These are phyloP conservation scores for Volvox carteri DNA, from an alignment of 163 green algal species.

Conservation along the genomic window DNA sequence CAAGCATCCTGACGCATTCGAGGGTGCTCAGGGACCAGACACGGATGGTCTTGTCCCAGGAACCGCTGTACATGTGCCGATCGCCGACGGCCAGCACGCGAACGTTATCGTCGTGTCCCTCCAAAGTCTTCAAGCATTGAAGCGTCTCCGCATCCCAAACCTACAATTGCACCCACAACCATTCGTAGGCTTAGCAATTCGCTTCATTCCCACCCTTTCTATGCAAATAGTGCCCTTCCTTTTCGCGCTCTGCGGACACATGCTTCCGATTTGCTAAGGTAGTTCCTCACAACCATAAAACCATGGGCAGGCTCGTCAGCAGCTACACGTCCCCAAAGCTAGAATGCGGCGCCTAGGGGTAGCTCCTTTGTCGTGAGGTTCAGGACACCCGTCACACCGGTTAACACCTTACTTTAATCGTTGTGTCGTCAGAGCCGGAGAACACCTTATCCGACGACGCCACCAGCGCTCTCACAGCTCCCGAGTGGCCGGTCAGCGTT, in stretches of 20 bases:
- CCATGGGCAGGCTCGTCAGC: no score
- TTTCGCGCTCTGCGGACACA: no score
- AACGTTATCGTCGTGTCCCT: slow-evolving; percentile 96
- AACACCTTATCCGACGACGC: slow-evolving; percentile 83
- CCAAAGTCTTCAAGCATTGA: slow-evolving; percentile 88
- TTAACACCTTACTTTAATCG: slow-evolving; percentile 85
- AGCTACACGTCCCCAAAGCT: no score
- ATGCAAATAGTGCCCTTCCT: no score
- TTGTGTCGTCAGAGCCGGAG: slow-evolving; percentile 93
- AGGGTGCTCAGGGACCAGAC: slow-evolving; percentile 86
- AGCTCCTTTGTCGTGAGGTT: no score
- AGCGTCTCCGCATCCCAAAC: slow-evolving; percentile 90
- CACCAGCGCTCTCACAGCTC: slow-evolving; percentile 91
- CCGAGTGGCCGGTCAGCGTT: slow-evolving; percentile 87
- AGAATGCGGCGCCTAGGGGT: no score
- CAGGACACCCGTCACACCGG: no score
- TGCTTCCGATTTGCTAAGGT: no score
- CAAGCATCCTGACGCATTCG: slow-evolving; percentile 88
- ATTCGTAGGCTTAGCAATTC: neutral
- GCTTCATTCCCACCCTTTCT: no score
- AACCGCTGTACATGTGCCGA: slow-evolving; percentile 89
- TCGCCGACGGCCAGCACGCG: slow-evolving; percentile 88
- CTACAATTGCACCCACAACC: no score
- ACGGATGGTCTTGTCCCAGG: slow-evolving; percentile 96
- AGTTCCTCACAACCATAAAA: no score